These are phyloP conservation scores for Ophiocordyceps camponoti-leonardi DNA, from an alignment of 2,329 filamentous ascomycete species.

Conservation along the genomic window DNA sequence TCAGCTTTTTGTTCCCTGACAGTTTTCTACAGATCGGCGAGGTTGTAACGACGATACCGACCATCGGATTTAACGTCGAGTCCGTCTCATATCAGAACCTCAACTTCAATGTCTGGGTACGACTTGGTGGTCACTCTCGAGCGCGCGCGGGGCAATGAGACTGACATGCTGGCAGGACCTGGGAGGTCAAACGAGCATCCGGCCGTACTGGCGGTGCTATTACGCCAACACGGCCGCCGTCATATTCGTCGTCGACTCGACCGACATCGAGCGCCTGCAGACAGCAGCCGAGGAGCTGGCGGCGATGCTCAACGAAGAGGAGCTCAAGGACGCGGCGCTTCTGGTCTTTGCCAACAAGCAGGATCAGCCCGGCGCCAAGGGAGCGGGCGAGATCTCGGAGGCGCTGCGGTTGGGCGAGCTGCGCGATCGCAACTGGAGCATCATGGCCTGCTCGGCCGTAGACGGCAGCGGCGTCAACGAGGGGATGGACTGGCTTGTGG, in stretches of 20 bases:
- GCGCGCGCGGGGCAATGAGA: not conserved
- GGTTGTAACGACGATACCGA: conserved; percentile 96
- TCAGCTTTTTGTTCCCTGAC: not conserved
- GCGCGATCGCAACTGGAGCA: conserved; percentile 96
- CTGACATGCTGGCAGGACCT: conserved; percentile 43
- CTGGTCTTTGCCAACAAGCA: conserved; percentile 98
- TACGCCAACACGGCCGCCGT: conserved; percentile 97
- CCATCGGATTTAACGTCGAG: conserved; percentile 98
- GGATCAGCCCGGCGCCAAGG: conserved; percentile 92
- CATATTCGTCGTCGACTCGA: conserved; percentile 96
- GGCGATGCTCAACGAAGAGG: conserved; percentile 94
- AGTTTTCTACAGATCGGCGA: conserved; percentile 60
- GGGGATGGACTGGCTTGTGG: conserved; percentile 98
- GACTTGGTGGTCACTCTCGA: conserved; percentile 9
- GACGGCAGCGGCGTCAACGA: conserved; percentile 89
- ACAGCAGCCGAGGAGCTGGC: conserved; percentile 85
- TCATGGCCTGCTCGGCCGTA: conserved; percentile 92
- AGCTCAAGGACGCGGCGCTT: conserved; percentile 79
- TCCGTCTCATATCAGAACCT: conserved; percentile 97
- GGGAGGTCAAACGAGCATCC: conserved; percentile 94
- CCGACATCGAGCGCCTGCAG: conserved; percentile 85
- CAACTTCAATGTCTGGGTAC: conserved; percentile 96
- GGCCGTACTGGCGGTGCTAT: conserved; percentile 98
- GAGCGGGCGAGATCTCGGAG: conserved; percentile 91
- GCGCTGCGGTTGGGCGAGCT: conserved; percentile 78